These are phyloP conservation scores for Taphrina sp. DNA, from an alignment of 1,139 yeast species.

Conservation along the genomic window DNA sequence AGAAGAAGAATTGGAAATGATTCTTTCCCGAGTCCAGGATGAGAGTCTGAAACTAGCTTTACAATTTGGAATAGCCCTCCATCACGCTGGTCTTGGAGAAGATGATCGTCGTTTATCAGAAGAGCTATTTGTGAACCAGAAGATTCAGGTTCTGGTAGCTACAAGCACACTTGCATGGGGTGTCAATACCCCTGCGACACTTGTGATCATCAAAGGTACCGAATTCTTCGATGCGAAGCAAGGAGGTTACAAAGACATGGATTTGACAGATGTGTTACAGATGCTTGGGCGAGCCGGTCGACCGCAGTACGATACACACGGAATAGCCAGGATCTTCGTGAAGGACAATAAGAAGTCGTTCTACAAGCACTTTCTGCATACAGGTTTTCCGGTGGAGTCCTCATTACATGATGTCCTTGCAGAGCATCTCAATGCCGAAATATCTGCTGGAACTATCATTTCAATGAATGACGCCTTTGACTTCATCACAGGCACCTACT, in stretches of 20 bases:
- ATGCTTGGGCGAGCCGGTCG: conserved; percentile 80
- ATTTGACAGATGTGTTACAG: conserved; percentile 83
- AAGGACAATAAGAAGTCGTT: conserved; percentile 88
- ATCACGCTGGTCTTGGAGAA: conserved; percentile 96
- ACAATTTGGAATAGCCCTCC: conserved; percentile 95
- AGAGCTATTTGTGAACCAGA: conserved; percentile 75
- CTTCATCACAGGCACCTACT: conserved; percentile 90
- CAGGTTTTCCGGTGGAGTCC: conserved; percentile 97
- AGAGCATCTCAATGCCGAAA: conserved; percentile 95
- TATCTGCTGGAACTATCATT: conserved; percentile 78
- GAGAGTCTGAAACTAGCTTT: conserved; percentile 79
- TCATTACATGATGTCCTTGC: conserved; percentile 88
- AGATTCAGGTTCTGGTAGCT: conserved; percentile 85
- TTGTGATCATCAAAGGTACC: conserved; percentile 92
- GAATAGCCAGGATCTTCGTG: conserved; percentile 91
- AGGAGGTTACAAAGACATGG: conserved; percentile 81
- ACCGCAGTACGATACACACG: conserved; percentile 93
- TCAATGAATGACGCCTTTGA: conserved; percentile 87
- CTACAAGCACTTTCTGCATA: conserved; percentile 88
- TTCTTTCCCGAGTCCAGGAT: conserved; percentile 70
- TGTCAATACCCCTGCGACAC: conserved; percentile 90
- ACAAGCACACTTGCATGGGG: conserved; percentile 98
- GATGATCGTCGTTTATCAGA: conserved; percentile 86
- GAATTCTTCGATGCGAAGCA: conserved; percentile 80
- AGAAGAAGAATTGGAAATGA: conserved; percentile 69